Evolutionary conservation across 495 filamentous ascomycete species (phyloP).

Genomic region (Lepraria neglecta): DNA sequence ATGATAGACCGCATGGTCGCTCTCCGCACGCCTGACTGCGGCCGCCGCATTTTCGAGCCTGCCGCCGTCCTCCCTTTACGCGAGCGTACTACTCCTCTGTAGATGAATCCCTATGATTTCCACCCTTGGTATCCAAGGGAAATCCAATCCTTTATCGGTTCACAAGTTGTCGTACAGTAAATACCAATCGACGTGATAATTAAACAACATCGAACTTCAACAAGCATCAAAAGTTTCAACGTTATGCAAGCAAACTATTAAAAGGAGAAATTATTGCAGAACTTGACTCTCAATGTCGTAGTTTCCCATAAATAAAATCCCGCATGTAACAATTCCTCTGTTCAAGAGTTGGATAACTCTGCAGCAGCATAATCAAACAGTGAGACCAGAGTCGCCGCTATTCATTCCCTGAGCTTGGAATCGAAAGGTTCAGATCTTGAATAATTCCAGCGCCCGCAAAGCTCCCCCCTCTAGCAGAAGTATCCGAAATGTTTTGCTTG

Average conservation of each 20-base stretch:
- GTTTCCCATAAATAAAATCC: not conserved
- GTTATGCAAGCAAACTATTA: not conserved
- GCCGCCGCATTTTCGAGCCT: too few species aligned
- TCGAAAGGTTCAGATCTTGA: not conserved
- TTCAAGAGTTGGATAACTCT: not conserved
- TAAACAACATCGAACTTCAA: constrained; percentile 26
- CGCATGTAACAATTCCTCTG: not conserved
- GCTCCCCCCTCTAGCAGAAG: not conserved
- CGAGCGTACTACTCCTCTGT: too few species aligned
- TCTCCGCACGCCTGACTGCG: too few species aligned
- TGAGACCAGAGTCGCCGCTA: not conserved
- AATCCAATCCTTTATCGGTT: too few species aligned
- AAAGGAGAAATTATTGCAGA: not conserved
- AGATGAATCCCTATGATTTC: too few species aligned
- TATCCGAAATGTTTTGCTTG: constrained; percentile 6
- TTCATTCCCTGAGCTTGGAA: not conserved
- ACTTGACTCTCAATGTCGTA: too few species aligned
- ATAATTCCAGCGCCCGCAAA: constrained; percentile 3
- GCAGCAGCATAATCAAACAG: not conserved
- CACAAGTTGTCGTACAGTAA: too few species aligned
- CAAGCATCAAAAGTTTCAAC: not conserved
- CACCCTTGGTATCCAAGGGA: too few species aligned
- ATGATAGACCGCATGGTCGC: too few species aligned
- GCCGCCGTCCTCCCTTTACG: too few species aligned
- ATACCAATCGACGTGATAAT: constrained; percentile 9